Conservation (phyloP, 2,329 filamentous ascomycete genomes). For the Diaporthe sp. region DNA sequence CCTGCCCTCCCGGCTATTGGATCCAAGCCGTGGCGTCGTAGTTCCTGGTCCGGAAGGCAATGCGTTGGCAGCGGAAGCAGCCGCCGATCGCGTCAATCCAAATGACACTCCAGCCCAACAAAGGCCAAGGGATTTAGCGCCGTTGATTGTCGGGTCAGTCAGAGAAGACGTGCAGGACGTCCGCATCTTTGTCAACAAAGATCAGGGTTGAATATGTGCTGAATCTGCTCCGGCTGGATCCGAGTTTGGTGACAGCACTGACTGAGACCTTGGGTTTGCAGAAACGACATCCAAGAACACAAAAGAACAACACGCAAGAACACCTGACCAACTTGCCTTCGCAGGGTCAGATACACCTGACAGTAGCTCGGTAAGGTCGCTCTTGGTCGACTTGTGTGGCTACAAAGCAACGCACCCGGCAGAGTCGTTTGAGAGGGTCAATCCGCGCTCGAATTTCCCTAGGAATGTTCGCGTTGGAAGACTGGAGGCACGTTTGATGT, state of each 20-base stretch:
- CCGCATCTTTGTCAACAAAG: constrained; percentile 21
- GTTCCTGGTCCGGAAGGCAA: constrained; percentile 18
- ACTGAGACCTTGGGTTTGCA: neutral
- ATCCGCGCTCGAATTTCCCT: neutral
- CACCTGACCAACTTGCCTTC: constrained; percentile 6
- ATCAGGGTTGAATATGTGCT: neutral
- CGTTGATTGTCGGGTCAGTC: constrained; percentile 11
- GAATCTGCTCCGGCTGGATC: neutral
- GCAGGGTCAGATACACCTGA: neutral
- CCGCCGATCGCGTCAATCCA: constrained; percentile 30
- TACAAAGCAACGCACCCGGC: neutral
- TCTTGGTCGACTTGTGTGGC: neutral
- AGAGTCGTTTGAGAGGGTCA: neutral
- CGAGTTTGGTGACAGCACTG: neutral
- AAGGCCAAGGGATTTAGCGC: constrained; percentile 22
- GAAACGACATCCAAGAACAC: neutral
- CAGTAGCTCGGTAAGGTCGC: neutral
- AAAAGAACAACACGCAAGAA: neutral
- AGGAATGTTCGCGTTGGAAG: constrained; percentile 3
- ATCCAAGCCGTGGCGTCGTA: constrained; percentile 17
- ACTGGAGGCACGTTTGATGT: constrained; percentile 3
- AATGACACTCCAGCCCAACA: constrained; percentile 9
- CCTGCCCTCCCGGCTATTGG: neutral
- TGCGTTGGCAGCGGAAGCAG: constrained; percentile 29
- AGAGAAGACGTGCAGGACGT: constrained; percentile 1